Percentiles rank a stretch among this genome's conserved stretches.
These are phyloP conservation scores for Trichoderma breve DNA, from an alignment of 2,329 filamentous ascomycete species.

Conservation along the genomic window DNA sequence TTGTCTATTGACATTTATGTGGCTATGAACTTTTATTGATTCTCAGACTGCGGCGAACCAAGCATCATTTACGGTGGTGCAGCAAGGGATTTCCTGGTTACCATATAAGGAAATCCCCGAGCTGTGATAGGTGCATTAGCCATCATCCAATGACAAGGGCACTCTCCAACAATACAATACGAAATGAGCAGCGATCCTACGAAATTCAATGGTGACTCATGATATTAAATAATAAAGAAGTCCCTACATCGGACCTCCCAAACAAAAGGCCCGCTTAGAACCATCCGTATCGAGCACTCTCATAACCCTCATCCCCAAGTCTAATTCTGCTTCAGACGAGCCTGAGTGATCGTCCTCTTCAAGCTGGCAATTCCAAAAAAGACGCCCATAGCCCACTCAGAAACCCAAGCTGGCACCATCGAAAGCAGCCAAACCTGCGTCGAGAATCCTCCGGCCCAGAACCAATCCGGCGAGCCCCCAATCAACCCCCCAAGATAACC, in stretches of 20 bases:
- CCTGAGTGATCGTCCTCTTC: slow-evolving; percentile 14
- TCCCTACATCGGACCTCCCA: background rate
- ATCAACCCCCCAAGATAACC: slow-evolving; percentile 35
- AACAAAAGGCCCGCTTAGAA: background rate
- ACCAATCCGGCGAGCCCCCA: slow-evolving; percentile 36
- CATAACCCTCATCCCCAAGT: background rate
- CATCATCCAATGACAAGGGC: background rate
- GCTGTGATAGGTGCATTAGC: background rate
- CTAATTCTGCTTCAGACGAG: slow-evolving; percentile 26
- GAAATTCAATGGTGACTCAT: background rate
- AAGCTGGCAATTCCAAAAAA: slow-evolving; percentile 33
- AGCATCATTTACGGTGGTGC: background rate
- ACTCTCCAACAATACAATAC: background rate
- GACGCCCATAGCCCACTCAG: slow-evolving; percentile 30
- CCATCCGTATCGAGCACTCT: background rate
- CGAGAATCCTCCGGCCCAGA: slow-evolving; percentile 36
- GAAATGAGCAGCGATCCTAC: background rate
- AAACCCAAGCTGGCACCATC: slow-evolving; percentile 30
- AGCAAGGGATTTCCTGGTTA: background rate
- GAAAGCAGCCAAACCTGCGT: slow-evolving; percentile 29
- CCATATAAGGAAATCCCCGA: background rate
- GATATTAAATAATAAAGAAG: background rate
- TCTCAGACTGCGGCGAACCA: background rate
- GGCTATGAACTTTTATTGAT: background rate
- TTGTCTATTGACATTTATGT: background rate